phyloP scores from a whole-genome alignment of 176 grass and related monocot species.

The Leersia perrieri region DNA sequence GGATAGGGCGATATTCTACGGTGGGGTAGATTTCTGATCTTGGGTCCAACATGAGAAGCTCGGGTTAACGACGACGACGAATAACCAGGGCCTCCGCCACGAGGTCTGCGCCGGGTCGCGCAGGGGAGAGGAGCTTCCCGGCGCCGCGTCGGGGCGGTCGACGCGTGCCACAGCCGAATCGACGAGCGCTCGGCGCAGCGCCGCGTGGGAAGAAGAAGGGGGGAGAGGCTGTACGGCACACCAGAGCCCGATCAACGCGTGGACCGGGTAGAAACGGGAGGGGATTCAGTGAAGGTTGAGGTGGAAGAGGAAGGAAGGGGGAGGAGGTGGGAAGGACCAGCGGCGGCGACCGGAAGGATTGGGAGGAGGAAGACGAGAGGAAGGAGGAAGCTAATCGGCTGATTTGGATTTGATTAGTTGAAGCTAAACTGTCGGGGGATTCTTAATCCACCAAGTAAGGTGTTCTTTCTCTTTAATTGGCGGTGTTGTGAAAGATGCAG shows the following conservation, averaged over 20 bases:
- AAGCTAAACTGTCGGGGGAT: not conserved
- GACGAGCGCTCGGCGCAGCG: conserved; percentile 1
- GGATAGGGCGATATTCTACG: conserved; percentile 86
- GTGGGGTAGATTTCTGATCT: conserved; percentile 61
- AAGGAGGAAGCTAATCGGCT: conserved; percentile 26
- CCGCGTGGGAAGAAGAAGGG: not conserved
- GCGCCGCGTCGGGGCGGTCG: not conserved
- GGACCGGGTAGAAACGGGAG: not conserved
- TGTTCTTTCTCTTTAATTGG: not conserved
- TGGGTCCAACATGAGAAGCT: conserved; percentile 92
- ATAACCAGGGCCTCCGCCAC: conserved; percentile 19
- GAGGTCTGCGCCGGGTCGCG: not conserved
- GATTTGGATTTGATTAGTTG: conserved; percentile 21
- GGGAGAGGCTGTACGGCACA: not conserved
- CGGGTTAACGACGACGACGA: conserved; percentile 21
- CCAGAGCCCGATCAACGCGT: not conserved
- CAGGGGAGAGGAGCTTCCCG: not conserved
- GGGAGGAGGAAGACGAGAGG: not conserved
- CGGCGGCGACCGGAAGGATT: conserved; percentile 33
- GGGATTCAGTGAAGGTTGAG: not conserved
- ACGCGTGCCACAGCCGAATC: conserved; percentile 30
- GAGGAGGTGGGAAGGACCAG: conserved; percentile 6
- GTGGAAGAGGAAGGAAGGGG: not conserved
- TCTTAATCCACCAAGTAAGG: not conserved
- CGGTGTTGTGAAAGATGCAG: not conserved